Evolutionary conservation across 768 basidiomycete genomes (phyloP), one percentile per base, ranked within the genome.

Genomic region (Suillus lakei): DNA sequence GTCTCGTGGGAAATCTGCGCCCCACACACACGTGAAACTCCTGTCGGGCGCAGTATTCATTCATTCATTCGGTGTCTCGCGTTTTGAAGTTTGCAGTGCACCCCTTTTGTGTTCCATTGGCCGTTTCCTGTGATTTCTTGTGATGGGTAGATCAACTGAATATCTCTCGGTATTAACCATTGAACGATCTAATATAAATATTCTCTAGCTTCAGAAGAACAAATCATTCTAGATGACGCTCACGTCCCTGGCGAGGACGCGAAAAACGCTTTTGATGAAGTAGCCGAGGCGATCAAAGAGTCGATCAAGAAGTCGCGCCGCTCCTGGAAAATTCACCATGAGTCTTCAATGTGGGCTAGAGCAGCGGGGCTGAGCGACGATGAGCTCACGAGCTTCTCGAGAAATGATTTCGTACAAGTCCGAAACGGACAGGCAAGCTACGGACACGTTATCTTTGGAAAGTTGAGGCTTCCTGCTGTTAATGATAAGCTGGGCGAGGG

Each of bases 371-470:
- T 91, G 36, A 79, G 83, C 41, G 86, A 93, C 71, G 56, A 76
- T 0, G 77, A 87, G 30, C 79, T 93, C 63, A 79, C 82, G 13
- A 66, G 69, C 60, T 91, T 91, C 71, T 79, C 75, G 43, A 72
- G 79, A 69, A 50, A 77, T 6, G 83, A 83, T 67, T 78, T 85
- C 53, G 78, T 83, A 16, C 69, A 77, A 67, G 74, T 82, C 36
- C 81, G 90, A 63, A 88, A 85, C 70, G 90, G 83, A 5, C 66
- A 76, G 43, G 88, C 88, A 39, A 83, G 87, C 64, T 87, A 93
- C 73, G 92, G 92, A 18, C 86, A 83, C 12, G 85, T 93, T 64
- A 85, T 94, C 66, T 74, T 94, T 13, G 91, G 92, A 32, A 92
- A 93, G 82, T 85, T 93, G 74, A 85, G 84, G 69, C 82, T 93